Percentiles rank a stretch among this genome's conserved stretches.
These are phyloP conservation scores for Saccharomyces pastorianus DNA, from an alignment of 1,139 yeast species.

Conservation along the genomic window DNA sequence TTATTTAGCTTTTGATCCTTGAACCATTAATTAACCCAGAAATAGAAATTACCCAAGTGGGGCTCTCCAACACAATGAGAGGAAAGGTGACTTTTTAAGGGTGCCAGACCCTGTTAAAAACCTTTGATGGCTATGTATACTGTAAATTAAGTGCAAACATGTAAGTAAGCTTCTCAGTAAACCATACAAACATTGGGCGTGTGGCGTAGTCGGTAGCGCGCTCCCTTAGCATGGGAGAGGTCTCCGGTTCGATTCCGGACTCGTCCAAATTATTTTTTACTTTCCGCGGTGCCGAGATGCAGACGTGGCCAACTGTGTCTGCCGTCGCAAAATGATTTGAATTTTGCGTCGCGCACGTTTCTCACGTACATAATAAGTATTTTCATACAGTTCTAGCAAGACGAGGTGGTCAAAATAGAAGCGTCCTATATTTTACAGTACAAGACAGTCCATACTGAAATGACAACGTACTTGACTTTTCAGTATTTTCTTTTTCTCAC, in stretches of 20 bases:
- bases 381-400: neutral
- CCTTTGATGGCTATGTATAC: too few species aligned
- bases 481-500: neutral
- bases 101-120: too few species aligned
- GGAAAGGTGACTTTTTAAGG: too few species aligned
- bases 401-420: neutral
- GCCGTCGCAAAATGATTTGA: neutral
- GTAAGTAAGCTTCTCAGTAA: too few species aligned
- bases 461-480: neutral
- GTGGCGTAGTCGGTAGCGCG: slow-evolving; percentile 94
- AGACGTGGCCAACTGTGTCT: neutral
- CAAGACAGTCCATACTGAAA: neutral
- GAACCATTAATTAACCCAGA: too few species aligned
- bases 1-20: too few species aligned
- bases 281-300: neutral
- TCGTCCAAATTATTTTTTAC: slow-evolving; percentile 47
- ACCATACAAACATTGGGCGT: slow-evolving; percentile 45
- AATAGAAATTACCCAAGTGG: too few species aligned
- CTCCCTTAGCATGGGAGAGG: slow-evolving; percentile 86
- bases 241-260: slow-evolving; percentile 87
- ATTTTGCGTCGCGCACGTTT: neutral
- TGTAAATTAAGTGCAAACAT: too few species aligned
- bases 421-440: neutral
- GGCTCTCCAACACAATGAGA: too few species aligned
- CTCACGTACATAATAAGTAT: neutral